Percentiles rank a stretch among this genome's conserved stretches.
Conservation (phyloP, 1,284 basidiomycete genomes). For the Psilocybe mexicana region DNA sequence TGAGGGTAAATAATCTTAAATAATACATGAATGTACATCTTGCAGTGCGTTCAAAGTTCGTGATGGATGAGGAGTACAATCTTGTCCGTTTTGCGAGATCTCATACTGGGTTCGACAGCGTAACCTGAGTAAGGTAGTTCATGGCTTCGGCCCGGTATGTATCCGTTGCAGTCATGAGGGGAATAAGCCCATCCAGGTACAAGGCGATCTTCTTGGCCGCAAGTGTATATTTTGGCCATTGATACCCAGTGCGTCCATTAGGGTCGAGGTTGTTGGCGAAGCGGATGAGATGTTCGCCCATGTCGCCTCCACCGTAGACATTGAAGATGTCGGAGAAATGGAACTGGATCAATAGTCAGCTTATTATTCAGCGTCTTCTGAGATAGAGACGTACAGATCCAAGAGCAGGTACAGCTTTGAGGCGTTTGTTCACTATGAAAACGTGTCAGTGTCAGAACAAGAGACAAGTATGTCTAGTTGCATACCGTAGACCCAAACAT, state of each 20-base stretch:
- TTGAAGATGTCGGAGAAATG: constrained; percentile 45
- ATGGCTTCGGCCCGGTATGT: constrained; percentile 44
- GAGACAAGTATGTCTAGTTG: not conserved
- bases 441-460: not conserved
- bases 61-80: not conserved
- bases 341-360: constrained; percentile 11
- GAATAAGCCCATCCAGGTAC: constrained; percentile 43
- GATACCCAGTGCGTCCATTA: constrained; percentile 37
- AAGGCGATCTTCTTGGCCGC: constrained; percentile 40
- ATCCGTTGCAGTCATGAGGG: constrained; percentile 37
- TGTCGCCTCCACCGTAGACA: constrained; percentile 37
- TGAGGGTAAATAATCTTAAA: too few species aligned
- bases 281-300: constrained; percentile 42
- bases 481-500: constrained; percentile 38
- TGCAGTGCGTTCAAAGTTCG: too few species aligned
- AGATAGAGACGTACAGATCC: constrained; percentile 32
- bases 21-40: too few species aligned
- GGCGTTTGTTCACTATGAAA: constrained; percentile 43
- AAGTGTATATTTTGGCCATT: constrained; percentile 51
- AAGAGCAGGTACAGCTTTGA: constrained; percentile 41
- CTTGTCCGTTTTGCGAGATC: not conserved
- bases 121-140: constrained; percentile 37
- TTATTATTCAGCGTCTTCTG: too few species aligned
- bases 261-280: constrained; percentile 49
- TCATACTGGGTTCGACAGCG: constrained; percentile 36